Evolutionary conservation across 2,329 filamentous ascomycete species (phyloP).

Genomic region (Ophiosphaerella herpotricha): DNA sequence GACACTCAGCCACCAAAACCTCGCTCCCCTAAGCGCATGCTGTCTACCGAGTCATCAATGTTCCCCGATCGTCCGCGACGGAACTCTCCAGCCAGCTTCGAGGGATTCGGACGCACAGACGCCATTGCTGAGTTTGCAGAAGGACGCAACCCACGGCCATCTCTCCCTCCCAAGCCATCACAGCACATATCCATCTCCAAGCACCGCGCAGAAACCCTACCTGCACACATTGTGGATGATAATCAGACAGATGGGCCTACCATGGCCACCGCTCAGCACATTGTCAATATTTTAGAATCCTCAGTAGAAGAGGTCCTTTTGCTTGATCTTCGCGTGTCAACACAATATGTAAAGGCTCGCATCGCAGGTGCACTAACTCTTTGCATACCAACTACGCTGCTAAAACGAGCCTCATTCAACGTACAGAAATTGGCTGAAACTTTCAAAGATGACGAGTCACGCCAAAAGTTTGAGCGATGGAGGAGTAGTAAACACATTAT

Average conservation of each 20-base stretch:
- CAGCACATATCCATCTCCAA: constrained; percentile 23
- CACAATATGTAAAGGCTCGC: constrained; percentile 75
- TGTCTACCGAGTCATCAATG: constrained; percentile 51
- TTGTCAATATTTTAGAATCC: constrained; percentile 55
- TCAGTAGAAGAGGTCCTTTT: constrained; percentile 65
- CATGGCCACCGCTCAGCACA: constrained; percentile 54
- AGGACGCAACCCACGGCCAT: constrained; percentile 35
- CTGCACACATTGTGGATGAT: constrained; percentile 35
- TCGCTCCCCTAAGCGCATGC: constrained; percentile 55
- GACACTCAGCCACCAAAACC: constrained; percentile 31
- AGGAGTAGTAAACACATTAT: constrained; percentile 74
- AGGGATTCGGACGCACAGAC: constrained; percentile 41
- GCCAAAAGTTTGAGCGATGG: constrained; percentile 78
- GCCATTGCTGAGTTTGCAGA: constrained; percentile 43
- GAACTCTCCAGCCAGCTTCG: constrained; percentile 54
- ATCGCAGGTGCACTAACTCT: constrained; percentile 85
- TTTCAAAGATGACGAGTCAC: constrained; percentile 73
- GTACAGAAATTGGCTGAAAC: constrained; percentile 85
- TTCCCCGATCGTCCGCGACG: constrained; percentile 51
- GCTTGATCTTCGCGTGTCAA: constrained; percentile 84
- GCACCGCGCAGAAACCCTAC: constrained; percentile 54
- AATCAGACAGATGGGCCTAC: constrained; percentile 39
- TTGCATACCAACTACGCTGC: constrained; percentile 90
- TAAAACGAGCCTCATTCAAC: constrained; percentile 90
- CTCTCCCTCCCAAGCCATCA: constrained; percentile 32